Evolutionary conservation across 1,284 basidiomycete species (phyloP).

Genomic region (Heimioporus retisporus): DNA sequence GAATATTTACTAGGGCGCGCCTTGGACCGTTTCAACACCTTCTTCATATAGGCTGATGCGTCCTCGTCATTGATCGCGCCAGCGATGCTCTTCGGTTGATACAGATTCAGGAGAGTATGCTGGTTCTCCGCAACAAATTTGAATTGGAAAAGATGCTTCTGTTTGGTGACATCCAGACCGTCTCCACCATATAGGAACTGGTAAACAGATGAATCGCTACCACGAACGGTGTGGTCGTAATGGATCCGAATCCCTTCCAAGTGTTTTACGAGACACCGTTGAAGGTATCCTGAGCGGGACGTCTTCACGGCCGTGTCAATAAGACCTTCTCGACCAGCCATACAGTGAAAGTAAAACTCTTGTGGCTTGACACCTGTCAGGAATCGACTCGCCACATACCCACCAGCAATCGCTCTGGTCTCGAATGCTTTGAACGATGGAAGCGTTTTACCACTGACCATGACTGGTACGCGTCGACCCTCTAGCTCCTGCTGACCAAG

Average conservation of each 20-base stretch:
- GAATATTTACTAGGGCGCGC: constrained; percentile 58
- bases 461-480: constrained; percentile 98
- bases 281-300: constrained; percentile 97
- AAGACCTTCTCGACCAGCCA: constrained; percentile 99
- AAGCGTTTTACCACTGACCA: constrained; percentile 99
- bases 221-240: constrained; percentile 98
- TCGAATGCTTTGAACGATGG: constrained; percentile 99
- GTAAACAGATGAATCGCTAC: constrained; percentile 93
- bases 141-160: constrained; percentile 93
- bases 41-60: constrained; percentile 89
- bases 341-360: constrained; percentile 99
- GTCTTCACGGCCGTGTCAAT: constrained; percentile 99
- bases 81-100: constrained; percentile 73
- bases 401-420: constrained; percentile 97
- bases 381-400: constrained; percentile 99
- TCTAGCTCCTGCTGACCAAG: constrained; percentile 99
- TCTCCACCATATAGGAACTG: constrained; percentile 99
- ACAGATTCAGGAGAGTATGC: constrained; percentile 80
- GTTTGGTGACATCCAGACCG: constrained; percentile 96
- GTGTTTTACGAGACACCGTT: constrained; percentile 99
- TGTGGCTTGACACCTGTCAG: constrained; percentile 98
- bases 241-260: constrained; percentile 97
- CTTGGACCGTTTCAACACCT: constrained; percentile 81
- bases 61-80: constrained; percentile 74
- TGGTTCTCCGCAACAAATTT: constrained; percentile 95